phyloP scores from a whole-genome alignment of 768 basidiomycete species.

The Tricholoma matsutake region DNA sequence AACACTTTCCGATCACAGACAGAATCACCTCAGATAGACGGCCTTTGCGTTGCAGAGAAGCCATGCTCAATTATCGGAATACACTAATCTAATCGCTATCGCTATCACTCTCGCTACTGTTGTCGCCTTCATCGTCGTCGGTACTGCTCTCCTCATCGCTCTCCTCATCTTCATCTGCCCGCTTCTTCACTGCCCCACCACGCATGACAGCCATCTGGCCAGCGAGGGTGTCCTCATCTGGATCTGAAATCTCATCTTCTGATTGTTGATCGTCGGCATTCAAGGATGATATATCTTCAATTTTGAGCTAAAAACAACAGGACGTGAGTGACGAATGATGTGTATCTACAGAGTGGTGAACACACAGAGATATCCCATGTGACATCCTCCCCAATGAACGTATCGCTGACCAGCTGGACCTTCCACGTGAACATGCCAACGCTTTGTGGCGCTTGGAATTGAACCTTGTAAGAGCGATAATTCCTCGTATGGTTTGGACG shows the following conservation, averaged over 20 bases:
- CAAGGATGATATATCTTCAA: constrained; percentile 67
- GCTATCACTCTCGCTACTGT: constrained; percentile 48
- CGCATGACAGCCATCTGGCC: constrained; percentile 98
- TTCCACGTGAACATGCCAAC: constrained; percentile 89
- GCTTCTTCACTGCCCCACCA: constrained; percentile 80
- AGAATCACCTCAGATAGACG: background rate
- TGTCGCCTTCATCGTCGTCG: constrained; percentile 54
- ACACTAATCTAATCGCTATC: constrained; percentile 18
- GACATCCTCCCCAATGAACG: constrained; percentile 80
- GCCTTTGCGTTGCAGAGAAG: too few species aligned
- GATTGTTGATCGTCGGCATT: constrained; percentile 49
- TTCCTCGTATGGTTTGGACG: constrained; percentile 46
- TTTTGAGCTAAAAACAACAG: constrained; percentile 59
- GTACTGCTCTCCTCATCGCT: constrained; percentile 50
- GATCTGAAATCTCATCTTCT: constrained; percentile 97
- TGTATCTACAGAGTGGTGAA: constrained; percentile 9
- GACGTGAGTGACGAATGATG: constrained; percentile 9
- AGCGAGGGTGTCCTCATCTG: constrained; percentile 93
- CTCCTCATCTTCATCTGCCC: constrained; percentile 50
- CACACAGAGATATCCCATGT: constrained; percentile 69
- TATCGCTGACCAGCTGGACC: constrained; percentile 82
- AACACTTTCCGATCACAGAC: background rate
- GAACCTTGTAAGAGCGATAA: constrained; percentile 83
- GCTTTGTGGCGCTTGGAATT: constrained; percentile 91
- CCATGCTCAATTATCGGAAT: too few species aligned